Base-by-base conservation (phyloP, 148 eudicot genomes). In the Nyssa sinensis region DNA sequence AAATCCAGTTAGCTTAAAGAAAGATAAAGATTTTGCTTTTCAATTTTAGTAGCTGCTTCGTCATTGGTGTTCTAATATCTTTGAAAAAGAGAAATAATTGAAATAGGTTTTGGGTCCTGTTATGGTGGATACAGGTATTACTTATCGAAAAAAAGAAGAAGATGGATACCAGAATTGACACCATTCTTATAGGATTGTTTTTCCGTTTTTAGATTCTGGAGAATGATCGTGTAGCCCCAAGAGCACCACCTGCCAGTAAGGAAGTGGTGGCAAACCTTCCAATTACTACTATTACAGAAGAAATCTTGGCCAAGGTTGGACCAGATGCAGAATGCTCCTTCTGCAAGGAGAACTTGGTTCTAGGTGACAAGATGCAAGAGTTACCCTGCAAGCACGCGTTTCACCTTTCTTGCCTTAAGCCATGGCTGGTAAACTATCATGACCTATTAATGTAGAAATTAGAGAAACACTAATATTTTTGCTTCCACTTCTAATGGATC, bases 191-290 rank as follows among this genome's bases (percentile, higher is more conserved):
- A 8, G 25, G 30, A 47, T 39, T 68, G 61, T 17, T 14, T 62
- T 17, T 17, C 62, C 44, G 19, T 21, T 71, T 41, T 23, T 25
- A 84, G 87, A 30, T 81, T 74, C 74, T 85, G 19, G 85, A 79
- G 6, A 76, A 73, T 44, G 80, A 66, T 23, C 65, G 75, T 23
- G 77, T 76, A 28, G 83, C 72, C 29, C 84, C 76, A 1, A 82
- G 90, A 74, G 89, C 82, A 2, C 98, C 97, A 8, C 98, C 98
- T 31, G 97, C 98, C 24, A 94, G 98, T 72, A 94, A 94, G 76
- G 88, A 81, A 53, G 96, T 85, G 64, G 94, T 94, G 66, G 90
- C 87, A 24, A 92, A 89, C 75, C 89, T 94, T 51, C 98, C 97
- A 4, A 80, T 94, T 70, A 77, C 84, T 57, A 83, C 74, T 7